Evolutionary conservation across 441 rosid species (phyloP).

Genomic region (Mallotus japonicus): DNA sequence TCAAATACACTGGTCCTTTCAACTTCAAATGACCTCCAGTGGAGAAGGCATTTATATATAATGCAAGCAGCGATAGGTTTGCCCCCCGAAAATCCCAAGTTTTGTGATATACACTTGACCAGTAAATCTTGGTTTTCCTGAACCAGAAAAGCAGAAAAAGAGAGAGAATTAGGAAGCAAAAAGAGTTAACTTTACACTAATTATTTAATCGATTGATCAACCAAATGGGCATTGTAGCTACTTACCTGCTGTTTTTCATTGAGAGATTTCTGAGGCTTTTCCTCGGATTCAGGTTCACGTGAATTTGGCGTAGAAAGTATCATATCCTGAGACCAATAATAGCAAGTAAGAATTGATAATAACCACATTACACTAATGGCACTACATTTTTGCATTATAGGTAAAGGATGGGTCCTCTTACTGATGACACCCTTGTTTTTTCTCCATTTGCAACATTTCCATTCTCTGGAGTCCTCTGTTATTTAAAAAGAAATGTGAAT

Average conservation of each 20-base stretch:
- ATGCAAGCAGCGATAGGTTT: slow-evolving; percentile 98
- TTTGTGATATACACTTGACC: slow-evolving; percentile 86
- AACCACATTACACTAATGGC: slow-evolving; percentile 1
- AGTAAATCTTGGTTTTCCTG: slow-evolving; percentile 98
- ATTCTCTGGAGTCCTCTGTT: slow-evolving; percentile 90
- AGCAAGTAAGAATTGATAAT: slow-evolving; percentile 24
- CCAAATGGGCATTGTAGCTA: slow-evolving; percentile 4
- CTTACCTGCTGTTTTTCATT: slow-evolving; percentile 98
- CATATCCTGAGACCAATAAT: slow-evolving; percentile 47
- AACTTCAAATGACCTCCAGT: slow-evolving; percentile 99
- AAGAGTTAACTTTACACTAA: slow-evolving; percentile 8
- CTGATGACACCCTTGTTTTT: slow-evolving; percentile 57
- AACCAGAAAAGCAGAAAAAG: slow-evolving; percentile 24
- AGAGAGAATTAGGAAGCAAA: slow-evolving; percentile 22
- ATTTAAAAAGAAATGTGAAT: slow-evolving; percentile 27
- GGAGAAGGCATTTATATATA: slow-evolving; percentile 95
- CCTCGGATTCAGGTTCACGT: slow-evolving; percentile 93
- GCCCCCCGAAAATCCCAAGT: slow-evolving; percentile 86
- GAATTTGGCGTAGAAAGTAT: slow-evolving; percentile 48
- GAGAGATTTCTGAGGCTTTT: slow-evolving; percentile 92
- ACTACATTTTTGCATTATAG: slow-evolving; percentile 8
- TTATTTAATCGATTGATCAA: background rate
- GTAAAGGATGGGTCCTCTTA: slow-evolving; percentile 33
- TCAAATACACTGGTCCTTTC: slow-evolving; percentile 98
- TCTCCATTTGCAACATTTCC: slow-evolving; percentile 76